A percentile compares a stretch with the other conserved stretches of the same genome.
Conservation (phyloP, 371 early-diverging fungal species). For the Actinomortierella ambigua region DNA sequence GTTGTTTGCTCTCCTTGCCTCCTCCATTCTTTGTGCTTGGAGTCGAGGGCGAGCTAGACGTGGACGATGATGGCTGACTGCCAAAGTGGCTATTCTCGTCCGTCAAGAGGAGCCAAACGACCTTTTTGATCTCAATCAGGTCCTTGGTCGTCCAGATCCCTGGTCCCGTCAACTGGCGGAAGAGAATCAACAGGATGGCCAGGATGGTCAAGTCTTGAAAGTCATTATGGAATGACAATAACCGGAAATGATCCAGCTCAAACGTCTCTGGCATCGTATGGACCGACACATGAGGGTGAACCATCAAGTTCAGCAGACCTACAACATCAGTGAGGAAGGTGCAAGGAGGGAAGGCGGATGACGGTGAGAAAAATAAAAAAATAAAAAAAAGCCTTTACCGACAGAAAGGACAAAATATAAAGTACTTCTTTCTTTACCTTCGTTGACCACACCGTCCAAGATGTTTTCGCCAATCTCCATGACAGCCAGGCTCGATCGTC, state of each 20-base stretch:
- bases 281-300: slow-evolving; percentile 21
- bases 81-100: slow-evolving; percentile 47
- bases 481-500: slow-evolving; percentile 17
- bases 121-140: slow-evolving; percentile 49
- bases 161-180: slow-evolving; percentile 55
- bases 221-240: slow-evolving; percentile 70
- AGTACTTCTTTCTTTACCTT: slow-evolving; percentile 20
- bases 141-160: slow-evolving; percentile 47
- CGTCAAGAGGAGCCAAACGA: slow-evolving; percentile 44
- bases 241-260: slow-evolving; percentile 63
- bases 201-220: slow-evolving; percentile 76
- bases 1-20: slow-evolving; percentile 2
- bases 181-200: slow-evolving; percentile 65
- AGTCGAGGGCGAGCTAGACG: slow-evolving; percentile 4
- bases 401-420: background rate
- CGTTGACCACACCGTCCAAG: slow-evolving; percentile 42
- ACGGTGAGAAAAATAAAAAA: background rate
- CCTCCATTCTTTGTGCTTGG: slow-evolving; percentile 13
- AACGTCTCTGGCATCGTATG: slow-evolving; percentile 60
- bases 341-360: too few relatives aligned
- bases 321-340: background rate
- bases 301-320: slow-evolving; percentile 40
- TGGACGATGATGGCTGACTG: too few relatives aligned
- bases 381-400: background rate
- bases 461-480: slow-evolving; percentile 45